Percentiles rank a stretch among this genome's conserved stretches.
These are phyloP conservation scores for Cavenderia fasciculata DNA, from an alignment of 78 protist species.

Conservation along the genomic window DNA sequence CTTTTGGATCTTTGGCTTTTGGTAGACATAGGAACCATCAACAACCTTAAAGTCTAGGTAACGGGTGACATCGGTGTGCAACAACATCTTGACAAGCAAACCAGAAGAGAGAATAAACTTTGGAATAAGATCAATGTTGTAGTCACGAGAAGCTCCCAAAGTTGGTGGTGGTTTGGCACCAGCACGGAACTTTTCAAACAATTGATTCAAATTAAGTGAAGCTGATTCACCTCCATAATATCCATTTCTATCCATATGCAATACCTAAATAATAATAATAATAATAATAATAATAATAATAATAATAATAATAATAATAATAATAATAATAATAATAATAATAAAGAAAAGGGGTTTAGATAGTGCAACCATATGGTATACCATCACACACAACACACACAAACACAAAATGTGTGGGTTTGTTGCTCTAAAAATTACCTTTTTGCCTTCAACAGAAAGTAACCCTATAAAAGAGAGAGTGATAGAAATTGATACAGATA, in stretches of 20 bases:
- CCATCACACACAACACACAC: not conserved
- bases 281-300: slow-evolving; percentile 1
- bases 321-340: not conserved
- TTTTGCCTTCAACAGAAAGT: slow-evolving; percentile 81
- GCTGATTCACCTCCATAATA: slow-evolving; percentile 99
- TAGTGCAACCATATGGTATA: too few species aligned
- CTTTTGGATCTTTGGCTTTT: slow-evolving; percentile 87
- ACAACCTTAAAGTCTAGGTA: slow-evolving; percentile 97
- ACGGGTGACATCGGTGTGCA: slow-evolving; percentile 95
- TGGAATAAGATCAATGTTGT: slow-evolving; percentile 97
- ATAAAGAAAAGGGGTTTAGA: too few species aligned
- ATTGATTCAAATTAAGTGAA: slow-evolving; percentile 93
- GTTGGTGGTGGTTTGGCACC: slow-evolving; percentile 37
- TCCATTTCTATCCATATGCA: slow-evolving; percentile 98
- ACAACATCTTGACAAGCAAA: slow-evolving; percentile 95
- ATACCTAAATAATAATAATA: slow-evolving; percentile 73
- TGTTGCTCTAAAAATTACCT: slow-evolving; percentile 70
- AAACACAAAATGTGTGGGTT: not conserved
- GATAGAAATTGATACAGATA: too few species aligned
- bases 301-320: slow-evolving; percentile 5
- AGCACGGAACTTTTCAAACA: slow-evolving; percentile 77
- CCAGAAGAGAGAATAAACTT: slow-evolving; percentile 96
- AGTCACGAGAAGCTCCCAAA: slow-evolving; percentile 95
- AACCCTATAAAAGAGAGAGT: slow-evolving; percentile 75
- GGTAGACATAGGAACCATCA: slow-evolving; percentile 93